These are phyloP conservation scores for Sicyos edulis DNA, from an alignment of 306 rosid genomes.

Conservation along the genomic window DNA sequence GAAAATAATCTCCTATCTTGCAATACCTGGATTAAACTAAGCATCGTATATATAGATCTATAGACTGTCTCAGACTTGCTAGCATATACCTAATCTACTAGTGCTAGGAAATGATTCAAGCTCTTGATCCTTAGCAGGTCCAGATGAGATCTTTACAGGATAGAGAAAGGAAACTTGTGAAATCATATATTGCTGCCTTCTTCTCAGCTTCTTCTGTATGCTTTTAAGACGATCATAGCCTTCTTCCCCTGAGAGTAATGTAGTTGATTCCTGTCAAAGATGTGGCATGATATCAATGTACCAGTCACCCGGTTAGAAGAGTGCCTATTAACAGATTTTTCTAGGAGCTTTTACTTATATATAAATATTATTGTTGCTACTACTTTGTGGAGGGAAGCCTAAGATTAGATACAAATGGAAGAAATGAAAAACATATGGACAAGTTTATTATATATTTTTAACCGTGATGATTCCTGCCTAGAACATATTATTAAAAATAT, in stretches of 20 bases:
- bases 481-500: background rate
- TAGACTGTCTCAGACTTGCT: constrained; percentile 18
- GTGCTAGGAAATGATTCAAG: constrained; percentile 84
- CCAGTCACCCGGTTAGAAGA: background rate
- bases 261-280: constrained; percentile 50
- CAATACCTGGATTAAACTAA: constrained; percentile 8
- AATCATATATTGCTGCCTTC: constrained; percentile 71
- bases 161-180: constrained; percentile 77
- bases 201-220: constrained; percentile 56
- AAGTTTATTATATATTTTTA: background rate
- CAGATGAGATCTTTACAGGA: constrained; percentile 69
- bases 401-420: background rate
- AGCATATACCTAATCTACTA: constrained; percentile 50
- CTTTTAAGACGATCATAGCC: constrained; percentile 58
- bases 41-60: background rate
- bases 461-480: background rate
- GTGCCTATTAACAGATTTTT: background rate
- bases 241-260: constrained; percentile 49
- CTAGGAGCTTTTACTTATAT: background rate
- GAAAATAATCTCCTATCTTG: background rate
- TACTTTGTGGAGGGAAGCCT: background rate
- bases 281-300: background rate
- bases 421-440: background rate
- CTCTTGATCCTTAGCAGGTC: constrained; percentile 84
- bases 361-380: background rate